Evolutionary conservation across 768 basidiomycete genomes (phyloP), one percentile per base, ranked within the genome.

Genomic region (Amylocystis lapponica): DNA sequence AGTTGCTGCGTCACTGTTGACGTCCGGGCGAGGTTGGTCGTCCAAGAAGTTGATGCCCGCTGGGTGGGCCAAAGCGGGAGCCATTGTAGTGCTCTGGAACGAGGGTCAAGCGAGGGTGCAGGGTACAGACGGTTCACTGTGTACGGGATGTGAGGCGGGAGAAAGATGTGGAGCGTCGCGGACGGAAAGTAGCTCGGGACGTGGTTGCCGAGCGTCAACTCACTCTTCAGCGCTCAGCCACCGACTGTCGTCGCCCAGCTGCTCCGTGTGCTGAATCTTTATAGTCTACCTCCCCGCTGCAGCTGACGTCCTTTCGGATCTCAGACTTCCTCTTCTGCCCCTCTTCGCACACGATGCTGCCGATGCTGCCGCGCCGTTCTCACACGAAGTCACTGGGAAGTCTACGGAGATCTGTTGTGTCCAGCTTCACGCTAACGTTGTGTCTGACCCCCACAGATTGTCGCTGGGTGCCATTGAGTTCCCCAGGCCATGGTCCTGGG

Each of bases 1-100:
- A 8, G 79, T 76, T 19, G 80, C 74, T 8, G 90, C 80, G 41
- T 94, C 90, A 39, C 72, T 70, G 52, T 86, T 68, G 42, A 75
- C 73, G n/a, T n/a, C n/a, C 4, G 71, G 56, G 21, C 65, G 63
- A n/a, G n/a, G n/a, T 16, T 66, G 66, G 44, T 88, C 84, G 50
- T 86, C 85, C 50, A 83, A 57, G 53, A 87, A 86, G 46, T 68
- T 70, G 39, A 83, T 75, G 42, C 74, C 73, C 5, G 83, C 49
- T 0, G 85, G 86, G 54, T 85, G 84, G 48, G 64, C 70, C 39
- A 85, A 61, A 23, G 74, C 56, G 39, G 86, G 86, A 4, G 83
- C 75, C 86, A 89, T 83, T 27, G 36, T 47, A 27, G 27, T 11
- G 4, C 21, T 22, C 10, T 16, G 36, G 23, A 27, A 27, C 22